phyloP scores from a whole-genome alignment of 352 stramenopile species.

The Pythium myriotylum region DNA sequence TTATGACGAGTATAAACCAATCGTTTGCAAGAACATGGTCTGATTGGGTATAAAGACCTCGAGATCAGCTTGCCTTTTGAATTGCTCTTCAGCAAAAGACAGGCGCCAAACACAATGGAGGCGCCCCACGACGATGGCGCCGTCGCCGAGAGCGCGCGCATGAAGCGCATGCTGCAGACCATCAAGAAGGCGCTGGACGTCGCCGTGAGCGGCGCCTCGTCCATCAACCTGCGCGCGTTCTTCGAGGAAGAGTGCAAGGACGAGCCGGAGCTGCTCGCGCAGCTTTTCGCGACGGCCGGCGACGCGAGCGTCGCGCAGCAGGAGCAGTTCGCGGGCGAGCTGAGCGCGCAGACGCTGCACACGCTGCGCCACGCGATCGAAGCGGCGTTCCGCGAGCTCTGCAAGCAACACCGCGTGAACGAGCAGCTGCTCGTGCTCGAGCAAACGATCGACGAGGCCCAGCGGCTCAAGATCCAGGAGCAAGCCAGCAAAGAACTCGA shows the following conservation, averaged over 20 bases:
- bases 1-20: too few species aligned
- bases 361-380: slow-evolving; percentile 59
- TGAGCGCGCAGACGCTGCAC: slow-evolving; percentile 53
- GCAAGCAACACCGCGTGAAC: slow-evolving; percentile 50
- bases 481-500: slow-evolving; percentile 30
- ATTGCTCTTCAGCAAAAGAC: slow-evolving; percentile 4
- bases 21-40: too few species aligned
- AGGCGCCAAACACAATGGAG: slow-evolving; percentile 26
- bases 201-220: slow-evolving; percentile 49
- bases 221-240: slow-evolving; percentile 48
- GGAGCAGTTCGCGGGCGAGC: slow-evolving; percentile 41
- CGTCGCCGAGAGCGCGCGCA: slow-evolving; percentile 34
- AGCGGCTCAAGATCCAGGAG: slow-evolving; percentile 42
- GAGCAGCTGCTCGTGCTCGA: slow-evolving; percentile 53
- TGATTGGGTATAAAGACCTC: too few species aligned
- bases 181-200: slow-evolving; percentile 70
- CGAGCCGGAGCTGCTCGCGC: slow-evolving; percentile 51
- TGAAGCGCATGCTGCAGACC: slow-evolving; percentile 63
- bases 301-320: slow-evolving; percentile 18
- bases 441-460: slow-evolving; percentile 43
- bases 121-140: slow-evolving; percentile 12
- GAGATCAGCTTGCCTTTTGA: too few species aligned
- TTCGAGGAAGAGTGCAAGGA: slow-evolving; percentile 55
- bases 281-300: slow-evolving; percentile 39
- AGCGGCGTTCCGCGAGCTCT: slow-evolving; percentile 54